phyloP scores from a whole-genome alignment of 805 yeast species.

The Starmera quercuum region DNA sequence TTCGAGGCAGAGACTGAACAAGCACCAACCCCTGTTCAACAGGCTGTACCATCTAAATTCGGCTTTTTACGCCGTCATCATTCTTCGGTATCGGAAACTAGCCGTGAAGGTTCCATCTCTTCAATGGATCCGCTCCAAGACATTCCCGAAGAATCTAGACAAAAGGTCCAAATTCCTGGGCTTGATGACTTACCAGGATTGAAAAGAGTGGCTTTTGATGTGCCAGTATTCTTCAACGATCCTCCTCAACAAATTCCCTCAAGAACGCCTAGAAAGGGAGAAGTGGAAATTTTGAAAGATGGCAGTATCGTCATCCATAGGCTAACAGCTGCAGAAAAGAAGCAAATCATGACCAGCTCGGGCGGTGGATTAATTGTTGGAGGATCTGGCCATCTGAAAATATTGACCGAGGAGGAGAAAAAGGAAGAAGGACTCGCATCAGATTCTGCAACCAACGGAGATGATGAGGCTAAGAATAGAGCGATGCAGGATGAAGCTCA shows the following conservation, averaged over 20 bases:
- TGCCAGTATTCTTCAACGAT: constrained; percentile 67
- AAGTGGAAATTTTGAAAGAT: constrained; percentile 54
- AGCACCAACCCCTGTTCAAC: constrained; percentile 4
- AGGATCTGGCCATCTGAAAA: constrained; percentile 60
- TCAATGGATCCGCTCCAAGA: constrained; percentile 1
- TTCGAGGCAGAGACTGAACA: constrained; percentile 3
- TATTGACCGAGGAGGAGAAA: constrained; percentile 17
- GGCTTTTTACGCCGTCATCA: constrained; percentile 8
- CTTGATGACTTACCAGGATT: constrained; percentile 32
- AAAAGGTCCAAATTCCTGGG: constrained; percentile 27
- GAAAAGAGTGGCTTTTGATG: constrained; percentile 68
- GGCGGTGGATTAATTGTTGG: constrained; percentile 76
- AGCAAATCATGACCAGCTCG: constrained; percentile 30
- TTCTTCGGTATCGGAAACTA: background rate
- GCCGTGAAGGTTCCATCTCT: constrained; percentile 5
- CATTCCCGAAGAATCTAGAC: too few species aligned
- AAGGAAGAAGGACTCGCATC: constrained; percentile 4
- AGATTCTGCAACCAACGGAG: constrained; percentile 10
- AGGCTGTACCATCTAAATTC: constrained; percentile 2
- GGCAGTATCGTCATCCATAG: constrained; percentile 50
- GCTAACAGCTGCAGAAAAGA: constrained; percentile 45
- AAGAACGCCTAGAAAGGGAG: constrained; percentile 74
- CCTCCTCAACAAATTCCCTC: constrained; percentile 96
- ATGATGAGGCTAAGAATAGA: constrained; percentile 17
- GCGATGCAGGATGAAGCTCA: constrained; percentile 10